Percentiles rank a stretch among this genome's conserved stretches.
phyloP scores from a whole-genome alignment of 257 asterid species.

The Jaltomata sinuosa region DNA sequence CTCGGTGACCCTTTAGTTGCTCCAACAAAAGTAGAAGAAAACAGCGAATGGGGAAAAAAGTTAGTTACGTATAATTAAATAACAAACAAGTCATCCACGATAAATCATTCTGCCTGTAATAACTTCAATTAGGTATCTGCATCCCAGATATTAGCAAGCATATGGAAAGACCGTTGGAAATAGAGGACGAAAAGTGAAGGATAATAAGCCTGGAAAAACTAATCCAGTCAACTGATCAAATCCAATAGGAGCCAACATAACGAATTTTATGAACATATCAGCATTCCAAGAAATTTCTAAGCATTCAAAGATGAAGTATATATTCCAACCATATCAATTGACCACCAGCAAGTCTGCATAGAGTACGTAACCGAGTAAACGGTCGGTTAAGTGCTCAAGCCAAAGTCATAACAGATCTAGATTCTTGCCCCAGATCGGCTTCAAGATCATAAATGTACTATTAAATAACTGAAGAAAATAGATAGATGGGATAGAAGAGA shows the following conservation, averaged over 20 bases:
- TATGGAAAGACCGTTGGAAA: background rate
- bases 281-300: background rate
- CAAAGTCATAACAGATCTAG: background rate
- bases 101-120: background rate
- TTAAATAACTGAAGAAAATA: background rate
- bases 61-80: background rate
- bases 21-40: background rate
- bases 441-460: background rate
- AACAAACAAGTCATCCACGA: background rate
- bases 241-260: background rate
- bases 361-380: background rate
- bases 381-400: background rate
- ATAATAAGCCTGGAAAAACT: background rate
- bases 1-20: slow-evolving; percentile 67
- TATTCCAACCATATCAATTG: background rate
- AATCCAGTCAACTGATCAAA: background rate
- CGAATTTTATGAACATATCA: background rate
- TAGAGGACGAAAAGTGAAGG: background rate
- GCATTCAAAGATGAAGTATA: background rate
- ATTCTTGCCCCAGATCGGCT: background rate
- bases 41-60: background rate
- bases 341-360: background rate
- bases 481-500: background rate
- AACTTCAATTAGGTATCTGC: background rate
- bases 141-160: background rate